Evolutionary conservation across 2,329 filamentous ascomycete species (phyloP).

Genomic region (Verticillium tricorpus): DNA sequence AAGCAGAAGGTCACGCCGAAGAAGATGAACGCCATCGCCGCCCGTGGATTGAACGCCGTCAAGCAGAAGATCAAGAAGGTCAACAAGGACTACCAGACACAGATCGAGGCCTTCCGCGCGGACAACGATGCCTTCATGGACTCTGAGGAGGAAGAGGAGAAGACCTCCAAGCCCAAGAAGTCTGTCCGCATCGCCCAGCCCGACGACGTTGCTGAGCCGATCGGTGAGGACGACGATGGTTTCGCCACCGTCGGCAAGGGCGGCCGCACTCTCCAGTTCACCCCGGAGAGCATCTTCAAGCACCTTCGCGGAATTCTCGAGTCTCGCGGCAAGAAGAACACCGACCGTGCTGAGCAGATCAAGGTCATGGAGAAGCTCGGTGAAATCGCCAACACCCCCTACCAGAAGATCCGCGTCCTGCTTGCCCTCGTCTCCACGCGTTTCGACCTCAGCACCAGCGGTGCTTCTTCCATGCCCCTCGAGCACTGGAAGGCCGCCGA

Average conservation of each 20-base stretch:
- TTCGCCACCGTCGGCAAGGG: constrained; percentile 87
- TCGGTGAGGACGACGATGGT: constrained; percentile 70
- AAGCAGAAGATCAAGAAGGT: constrained; percentile 99
- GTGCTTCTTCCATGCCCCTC: constrained; percentile 78
- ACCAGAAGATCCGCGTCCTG: constrained; percentile 90
- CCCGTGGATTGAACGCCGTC: constrained; percentile 90
- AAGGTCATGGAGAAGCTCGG: constrained; percentile 93
- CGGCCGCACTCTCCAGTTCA: constrained; percentile 85
- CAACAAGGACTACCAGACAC: constrained; percentile 87
- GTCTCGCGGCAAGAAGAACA: constrained; percentile 98
- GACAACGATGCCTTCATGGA: constrained; percentile 87
- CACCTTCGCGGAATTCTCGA: constrained; percentile 90
- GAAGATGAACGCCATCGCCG: constrained; percentile 98
- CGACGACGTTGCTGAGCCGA: constrained; percentile 39
- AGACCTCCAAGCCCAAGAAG: constrained; percentile 48
- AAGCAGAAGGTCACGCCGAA: constrained; percentile 95
- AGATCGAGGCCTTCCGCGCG: constrained; percentile 81
- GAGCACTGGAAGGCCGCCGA: constrained; percentile 97
- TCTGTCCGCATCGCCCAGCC: constrained; percentile 38
- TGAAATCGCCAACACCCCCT: constrained; percentile 84
- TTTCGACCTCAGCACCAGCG: constrained; percentile 83
- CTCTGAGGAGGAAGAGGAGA: constrained; percentile 72
- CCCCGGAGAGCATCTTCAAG: constrained; percentile 97
- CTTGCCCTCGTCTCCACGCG: constrained; percentile 88
- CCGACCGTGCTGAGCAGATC: constrained; percentile 91